These are phyloP conservation scores for Centella asiatica DNA, from an alignment of 129 eudicot species.

Conservation along the genomic window DNA sequence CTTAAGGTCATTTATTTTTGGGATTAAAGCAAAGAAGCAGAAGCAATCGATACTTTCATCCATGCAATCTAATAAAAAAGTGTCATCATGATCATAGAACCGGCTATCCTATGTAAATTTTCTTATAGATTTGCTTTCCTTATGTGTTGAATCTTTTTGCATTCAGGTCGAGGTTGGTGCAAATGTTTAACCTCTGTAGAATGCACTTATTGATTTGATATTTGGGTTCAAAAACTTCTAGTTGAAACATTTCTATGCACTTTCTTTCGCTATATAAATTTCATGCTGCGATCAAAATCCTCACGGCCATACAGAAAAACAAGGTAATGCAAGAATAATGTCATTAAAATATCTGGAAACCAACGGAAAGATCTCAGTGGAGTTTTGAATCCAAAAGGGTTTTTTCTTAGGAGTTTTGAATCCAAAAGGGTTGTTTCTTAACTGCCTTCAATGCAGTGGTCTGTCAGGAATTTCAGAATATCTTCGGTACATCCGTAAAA, in stretches of 20 bases:
- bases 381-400: no score
- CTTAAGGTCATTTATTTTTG: constrained; percentile 64
- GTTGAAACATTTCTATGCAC: not conserved
- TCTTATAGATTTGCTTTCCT: constrained; percentile 4
- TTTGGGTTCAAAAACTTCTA: no score
- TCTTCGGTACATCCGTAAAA: no score
- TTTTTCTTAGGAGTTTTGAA: no score
- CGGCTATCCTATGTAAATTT: constrained; percentile 19
- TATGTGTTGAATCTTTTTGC: not conserved
- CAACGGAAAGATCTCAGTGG: no score
- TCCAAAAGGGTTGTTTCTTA: no score
- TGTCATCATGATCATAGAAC: constrained; percentile 13
- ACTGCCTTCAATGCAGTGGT: no score
- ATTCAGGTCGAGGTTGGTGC: not conserved
- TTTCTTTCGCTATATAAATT: not conserved
- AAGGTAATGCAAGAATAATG: not conserved
- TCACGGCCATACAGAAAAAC: not conserved
- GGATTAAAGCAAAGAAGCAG: constrained; percentile 48
- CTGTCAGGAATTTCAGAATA: no score
- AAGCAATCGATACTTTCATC: constrained; percentile 56
- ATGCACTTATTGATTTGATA: not conserved
- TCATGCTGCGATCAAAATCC: not conserved
- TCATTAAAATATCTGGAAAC: no score
- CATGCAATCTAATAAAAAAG: constrained; percentile 37
- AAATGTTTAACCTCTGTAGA: no score